A percentile compares a stretch with the other conserved stretches of the same genome.
These are phyloP conservation scores for Parathielavia appendiculata DNA, from an alignment of 495 filamentous ascomycete species.

Conservation along the genomic window DNA sequence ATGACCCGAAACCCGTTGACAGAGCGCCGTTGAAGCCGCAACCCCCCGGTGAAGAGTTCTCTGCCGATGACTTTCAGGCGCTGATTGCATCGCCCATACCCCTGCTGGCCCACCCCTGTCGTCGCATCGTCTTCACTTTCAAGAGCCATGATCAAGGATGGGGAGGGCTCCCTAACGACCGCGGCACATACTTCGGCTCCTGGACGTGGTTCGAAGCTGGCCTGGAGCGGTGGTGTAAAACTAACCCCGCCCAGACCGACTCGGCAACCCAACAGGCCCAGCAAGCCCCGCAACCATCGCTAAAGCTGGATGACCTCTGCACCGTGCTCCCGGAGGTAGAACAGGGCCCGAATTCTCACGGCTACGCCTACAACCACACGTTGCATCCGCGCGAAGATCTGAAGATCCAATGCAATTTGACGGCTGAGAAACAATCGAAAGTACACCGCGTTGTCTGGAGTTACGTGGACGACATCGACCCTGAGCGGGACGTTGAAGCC, in stretches of 20 bases:
- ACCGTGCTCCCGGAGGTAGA: constrained; percentile 20
- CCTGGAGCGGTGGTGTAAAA: constrained; percentile 40
- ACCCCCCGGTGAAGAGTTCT: constrained; percentile 28
- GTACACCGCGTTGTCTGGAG: constrained; percentile 55
- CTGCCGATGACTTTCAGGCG: constrained; percentile 28
- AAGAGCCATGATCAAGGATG: constrained; percentile 64
- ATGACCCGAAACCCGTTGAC: neutral
- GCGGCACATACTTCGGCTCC: constrained; percentile 50
- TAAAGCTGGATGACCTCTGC: constrained; percentile 15
- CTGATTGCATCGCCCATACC: constrained; percentile 29
- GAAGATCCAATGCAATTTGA: constrained; percentile 52
- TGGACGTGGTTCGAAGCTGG: constrained; percentile 72
- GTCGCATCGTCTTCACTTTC: constrained; percentile 62
- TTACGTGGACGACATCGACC: constrained; percentile 43
- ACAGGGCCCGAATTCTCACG: neutral
- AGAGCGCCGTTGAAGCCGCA: constrained; percentile 1
- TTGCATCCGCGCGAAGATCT: constrained; percentile 37
- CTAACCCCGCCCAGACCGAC: neutral
- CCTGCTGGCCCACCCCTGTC: constrained; percentile 40
- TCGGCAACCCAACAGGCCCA: neutral
- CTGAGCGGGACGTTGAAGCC: constrained; percentile 40
- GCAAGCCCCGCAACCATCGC: neutral
- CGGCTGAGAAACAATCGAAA: constrained; percentile 30
- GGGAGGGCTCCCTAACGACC: constrained; percentile 33
- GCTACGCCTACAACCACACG: constrained; percentile 31